These are phyloP conservation scores for Fusarium graminum DNA, from an alignment of 2,329 filamentous ascomycete genomes.

Conservation along the genomic window DNA sequence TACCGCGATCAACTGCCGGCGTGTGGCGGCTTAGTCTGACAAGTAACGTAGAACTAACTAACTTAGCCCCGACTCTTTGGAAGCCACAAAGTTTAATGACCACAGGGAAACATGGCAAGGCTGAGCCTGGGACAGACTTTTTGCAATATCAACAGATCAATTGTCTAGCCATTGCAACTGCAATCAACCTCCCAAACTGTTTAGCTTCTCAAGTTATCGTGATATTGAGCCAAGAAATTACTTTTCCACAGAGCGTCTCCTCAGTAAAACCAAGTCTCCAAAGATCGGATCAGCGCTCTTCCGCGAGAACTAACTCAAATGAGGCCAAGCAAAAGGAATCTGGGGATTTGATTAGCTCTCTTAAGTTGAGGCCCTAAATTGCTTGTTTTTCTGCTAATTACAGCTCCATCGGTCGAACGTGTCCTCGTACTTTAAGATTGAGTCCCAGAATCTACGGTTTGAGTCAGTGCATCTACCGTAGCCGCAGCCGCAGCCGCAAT, in stretches of 20 bases:
- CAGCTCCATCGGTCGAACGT: neutral
- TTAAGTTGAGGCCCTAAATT: no score
- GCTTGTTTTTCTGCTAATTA: no score
- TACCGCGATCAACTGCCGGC: neutral
- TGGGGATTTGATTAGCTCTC: neutral
- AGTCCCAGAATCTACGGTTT: slow-evolving; percentile 1
- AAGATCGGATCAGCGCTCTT: no score
- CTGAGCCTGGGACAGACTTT: neutral
- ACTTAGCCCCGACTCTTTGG: neutral
- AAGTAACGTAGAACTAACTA: slow-evolving; percentile 8
- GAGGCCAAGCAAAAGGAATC: no score
- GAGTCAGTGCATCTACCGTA: no score
- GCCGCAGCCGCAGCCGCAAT: neutral
- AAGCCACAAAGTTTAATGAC: neutral
- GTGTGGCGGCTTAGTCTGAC: neutral
- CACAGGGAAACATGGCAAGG: neutral
- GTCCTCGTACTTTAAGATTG: neutral
- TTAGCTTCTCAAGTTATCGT: no score
- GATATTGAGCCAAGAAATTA: no score
- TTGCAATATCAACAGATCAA: neutral
- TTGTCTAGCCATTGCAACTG: neutral
- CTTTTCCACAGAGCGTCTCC: no score
- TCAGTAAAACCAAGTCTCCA: no score
- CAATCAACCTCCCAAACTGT: neutral
- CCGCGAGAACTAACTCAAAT: no score